Percentiles rank a stretch among this genome's conserved stretches.
Evolutionary conservation across 306 rosid genomes (phyloP).

Genomic region (Gleditsia sinensis): DNA sequence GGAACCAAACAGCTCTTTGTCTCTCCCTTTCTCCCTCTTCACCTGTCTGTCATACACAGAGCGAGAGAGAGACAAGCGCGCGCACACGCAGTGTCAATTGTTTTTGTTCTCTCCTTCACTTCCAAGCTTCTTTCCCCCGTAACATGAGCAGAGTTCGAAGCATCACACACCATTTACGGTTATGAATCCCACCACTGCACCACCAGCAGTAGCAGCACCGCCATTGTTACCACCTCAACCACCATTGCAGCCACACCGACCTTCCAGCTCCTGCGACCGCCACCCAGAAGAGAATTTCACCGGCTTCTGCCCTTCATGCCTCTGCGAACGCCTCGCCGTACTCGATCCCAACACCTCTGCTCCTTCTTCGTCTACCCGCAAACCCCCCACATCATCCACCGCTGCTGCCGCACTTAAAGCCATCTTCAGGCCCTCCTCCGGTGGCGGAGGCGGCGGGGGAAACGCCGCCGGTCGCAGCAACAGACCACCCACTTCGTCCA

Average conservation of each 20-base stretch:
- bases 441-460: slow-evolving; percentile 31
- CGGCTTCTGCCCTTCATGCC: slow-evolving; percentile 84
- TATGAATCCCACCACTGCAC: slow-evolving; percentile 80
- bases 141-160: slow-evolving; percentile 60
- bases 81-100: not conserved
- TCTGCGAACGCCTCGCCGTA: slow-evolving; percentile 76
- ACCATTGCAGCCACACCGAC: slow-evolving; percentile 63
- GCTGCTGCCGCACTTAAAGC: slow-evolving; percentile 74
- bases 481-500: slow-evolving; percentile 30
- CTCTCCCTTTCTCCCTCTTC: not conserved
- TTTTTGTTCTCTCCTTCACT: slow-evolving; percentile 3
- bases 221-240: slow-evolving; percentile 53
- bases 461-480: slow-evolving; percentile 10
- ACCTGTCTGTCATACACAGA: not conserved
- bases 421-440: slow-evolving; percentile 53
- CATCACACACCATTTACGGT: slow-evolving; percentile 44
- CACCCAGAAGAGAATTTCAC: slow-evolving; percentile 77
- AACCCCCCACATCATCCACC: slow-evolving; percentile 62
- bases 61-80: not conserved
- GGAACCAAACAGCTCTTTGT: slow-evolving; percentile 38
- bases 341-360: slow-evolving; percentile 59
- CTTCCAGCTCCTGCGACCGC: slow-evolving; percentile 57
- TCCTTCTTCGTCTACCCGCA: slow-evolving; percentile 54
- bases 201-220: slow-evolving; percentile 39
- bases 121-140: slow-evolving; percentile 22